phyloP scores from a whole-genome alignment of 495 filamentous ascomycete genomes.

The Pyronema domesticum region DNA sequence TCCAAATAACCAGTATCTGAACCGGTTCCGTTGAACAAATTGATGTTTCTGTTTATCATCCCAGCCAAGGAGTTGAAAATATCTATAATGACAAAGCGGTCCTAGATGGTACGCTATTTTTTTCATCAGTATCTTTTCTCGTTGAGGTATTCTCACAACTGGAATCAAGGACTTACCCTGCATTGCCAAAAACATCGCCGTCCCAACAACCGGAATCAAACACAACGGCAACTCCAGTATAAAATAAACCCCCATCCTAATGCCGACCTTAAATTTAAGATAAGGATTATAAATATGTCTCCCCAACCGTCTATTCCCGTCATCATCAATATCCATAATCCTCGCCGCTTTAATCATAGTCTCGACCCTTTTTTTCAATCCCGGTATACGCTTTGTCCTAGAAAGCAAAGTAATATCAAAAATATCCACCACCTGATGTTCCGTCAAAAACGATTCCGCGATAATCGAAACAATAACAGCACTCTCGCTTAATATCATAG shows the following conservation, averaged over 20 bases:
- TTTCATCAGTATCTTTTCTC: neutral
- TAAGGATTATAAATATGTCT: constrained; percentile 55
- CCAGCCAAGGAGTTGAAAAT: constrained; percentile 84
- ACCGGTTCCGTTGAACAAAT: constrained; percentile 56
- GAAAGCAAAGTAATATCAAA: constrained; percentile 54
- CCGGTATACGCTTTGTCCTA: constrained; percentile 6
- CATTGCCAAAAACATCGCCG: constrained; percentile 55
- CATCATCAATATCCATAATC: constrained; percentile 40
- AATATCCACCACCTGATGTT: constrained; percentile 68
- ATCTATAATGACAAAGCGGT: constrained; percentile 44
- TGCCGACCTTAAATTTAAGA: constrained; percentile 36
- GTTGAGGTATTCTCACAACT: constrained; percentile 10
- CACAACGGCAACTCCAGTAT: constrained; percentile 78
- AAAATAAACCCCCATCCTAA: constrained; percentile 62
- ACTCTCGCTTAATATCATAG: constrained; percentile 68
- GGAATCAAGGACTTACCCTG: constrained; percentile 37
- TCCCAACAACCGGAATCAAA: constrained; percentile 78
- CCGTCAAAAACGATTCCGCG: constrained; percentile 55
- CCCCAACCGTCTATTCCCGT: constrained; percentile 52
- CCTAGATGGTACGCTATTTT: constrained; percentile 33
- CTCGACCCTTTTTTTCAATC: constrained; percentile 21
- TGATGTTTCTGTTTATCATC: constrained; percentile 38
- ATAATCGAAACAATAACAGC: constrained; percentile 60
- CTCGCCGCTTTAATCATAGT: constrained; percentile 52
- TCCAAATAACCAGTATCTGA: constrained; percentile 45